Evolutionary conservation across 1,139 yeast genomes (phyloP), one percentile per base, ranked within the genome.

Genomic region (Kodamaea fungicola): DNA sequence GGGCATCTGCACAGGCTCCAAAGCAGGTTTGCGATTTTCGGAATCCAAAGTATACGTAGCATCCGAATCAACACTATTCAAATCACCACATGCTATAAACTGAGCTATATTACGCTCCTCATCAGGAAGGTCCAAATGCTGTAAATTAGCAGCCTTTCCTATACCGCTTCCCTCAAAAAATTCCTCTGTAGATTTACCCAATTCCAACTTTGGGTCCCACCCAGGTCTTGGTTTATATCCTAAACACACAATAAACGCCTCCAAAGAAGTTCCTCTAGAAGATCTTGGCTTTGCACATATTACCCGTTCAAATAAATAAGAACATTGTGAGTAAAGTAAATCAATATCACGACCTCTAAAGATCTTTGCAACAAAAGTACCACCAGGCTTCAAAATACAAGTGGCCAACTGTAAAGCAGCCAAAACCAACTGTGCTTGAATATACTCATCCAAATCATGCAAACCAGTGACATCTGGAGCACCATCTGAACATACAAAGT

Each of bases 381-480:
- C 98, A 26, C 96, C 96, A 8, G 88, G 84, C 51, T 84, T 79
- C 46, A 92, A 69, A 21, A 92, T 71, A 52, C 96, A 88, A 1
- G 96, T 85, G 3, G 97, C 90, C 39, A 94, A 67, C 53, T 89
- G 96, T 38, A 92, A 67, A 1, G 98, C 98, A 28, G 96, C 82
- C 46, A 89, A 68, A 35, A 94, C 85, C 43, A 92, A 70, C 57
- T 92, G 98, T 1, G 96, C 97, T 62, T 92, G 98, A 39, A 92
- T 86, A 55, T 90, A 92, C 59, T 92, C 98, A 60, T 92, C 98
- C 44, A 92, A 68, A 61, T 94, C 98, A 57, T 94, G 98, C 38
- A 92, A 62, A 1, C 98, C 98, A 0, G 98, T 94, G 21, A 92
- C 98, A 62, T 92, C 98, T 2, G 98, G 98, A 0, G 98, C 98